These are phyloP conservation scores for Spathaspora passalidarum DNA, from an alignment of 805 yeast genomes.

Conservation along the genomic window DNA sequence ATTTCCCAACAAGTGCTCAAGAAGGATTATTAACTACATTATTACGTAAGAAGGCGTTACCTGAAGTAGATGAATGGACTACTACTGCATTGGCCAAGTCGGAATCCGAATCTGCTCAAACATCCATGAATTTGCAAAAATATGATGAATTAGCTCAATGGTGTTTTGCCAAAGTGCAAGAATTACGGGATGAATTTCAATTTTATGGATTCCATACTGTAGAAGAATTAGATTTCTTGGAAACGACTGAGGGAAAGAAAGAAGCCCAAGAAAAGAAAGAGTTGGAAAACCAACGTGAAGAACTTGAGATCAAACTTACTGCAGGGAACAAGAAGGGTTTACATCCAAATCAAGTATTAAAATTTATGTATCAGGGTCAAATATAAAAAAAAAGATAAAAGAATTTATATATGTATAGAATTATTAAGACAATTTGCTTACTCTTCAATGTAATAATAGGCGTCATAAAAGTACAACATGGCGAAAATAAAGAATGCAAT, in stretches of 20 bases:
- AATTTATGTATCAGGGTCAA: constrained; percentile 39
- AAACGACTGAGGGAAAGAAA: constrained; percentile 30
- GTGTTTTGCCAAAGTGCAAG: constrained; percentile 57
- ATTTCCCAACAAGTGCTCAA: constrained; percentile 82
- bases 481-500: constrained; percentile 82
- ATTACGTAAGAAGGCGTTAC: constrained; percentile 80
- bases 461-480: constrained; percentile 73
- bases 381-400: constrained; percentile 5
- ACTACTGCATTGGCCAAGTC: constrained; percentile 28
- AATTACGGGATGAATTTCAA: constrained; percentile 51
- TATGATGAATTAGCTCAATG: constrained; percentile 70
- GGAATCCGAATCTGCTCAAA: constrained; percentile 12
- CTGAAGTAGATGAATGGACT: constrained; percentile 90
- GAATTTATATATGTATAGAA: background rate
- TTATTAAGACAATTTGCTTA: background rate
- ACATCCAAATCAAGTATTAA: constrained; percentile 33
- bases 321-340: constrained; percentile 24
- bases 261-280: constrained; percentile 23
- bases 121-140: constrained; percentile 17
- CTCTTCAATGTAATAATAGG: constrained; percentile 30
- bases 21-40: constrained; percentile 81
- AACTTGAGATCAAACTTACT: constrained; percentile 22
- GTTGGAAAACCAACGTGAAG: constrained; percentile 21
- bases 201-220: constrained; percentile 61
- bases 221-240: constrained; percentile 38